These are phyloP conservation scores for Fusarium armeniacum DNA, from an alignment of 2,329 filamentous ascomycete species.

Conservation along the genomic window DNA sequence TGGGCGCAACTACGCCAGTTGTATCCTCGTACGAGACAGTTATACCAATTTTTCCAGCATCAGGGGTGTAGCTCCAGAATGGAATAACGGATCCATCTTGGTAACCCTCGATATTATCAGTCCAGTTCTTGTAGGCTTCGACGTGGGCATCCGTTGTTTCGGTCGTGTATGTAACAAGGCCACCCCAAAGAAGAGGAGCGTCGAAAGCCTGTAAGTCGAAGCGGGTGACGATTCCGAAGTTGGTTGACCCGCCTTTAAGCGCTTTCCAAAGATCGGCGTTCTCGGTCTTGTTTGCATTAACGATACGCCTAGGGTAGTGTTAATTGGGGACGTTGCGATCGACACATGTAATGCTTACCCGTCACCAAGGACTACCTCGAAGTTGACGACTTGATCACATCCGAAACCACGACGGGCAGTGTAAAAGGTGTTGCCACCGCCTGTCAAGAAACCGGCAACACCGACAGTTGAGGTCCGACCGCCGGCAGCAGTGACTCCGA, in stretches of 20 bases:
- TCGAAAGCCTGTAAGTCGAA: conserved; percentile 40
- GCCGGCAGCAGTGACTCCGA: conserved; percentile 20
- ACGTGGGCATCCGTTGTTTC: conserved; percentile 32
- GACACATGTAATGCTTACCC: neutral
- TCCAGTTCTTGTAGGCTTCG: conserved; percentile 34
- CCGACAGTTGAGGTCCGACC: conserved; percentile 36
- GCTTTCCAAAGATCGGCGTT: conserved; percentile 36
- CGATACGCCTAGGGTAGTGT: neutral
- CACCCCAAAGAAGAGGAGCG: conserved; percentile 35
- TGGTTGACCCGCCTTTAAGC: conserved; percentile 34
- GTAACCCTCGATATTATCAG: conserved; percentile 16
- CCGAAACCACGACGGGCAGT: conserved; percentile 36
- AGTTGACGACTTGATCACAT: conserved; percentile 60
- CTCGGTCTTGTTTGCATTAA: conserved; percentile 35
- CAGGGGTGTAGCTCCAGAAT: conserved; percentile 27
- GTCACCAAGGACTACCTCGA: conserved; percentile 58
- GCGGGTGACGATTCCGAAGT: conserved; percentile 41
- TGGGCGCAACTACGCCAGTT: conserved; percentile 10
- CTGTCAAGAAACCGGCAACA: conserved; percentile 50
- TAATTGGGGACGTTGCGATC: fast-evolving
- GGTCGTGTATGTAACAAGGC: conserved; percentile 31
- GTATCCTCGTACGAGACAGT: conserved; percentile 23
- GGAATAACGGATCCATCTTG: conserved; percentile 25
- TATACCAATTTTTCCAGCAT: conserved; percentile 14
- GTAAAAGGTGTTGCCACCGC: conserved; percentile 44